A percentile compares a stretch with the other conserved stretches of the same genome.
Evolutionary conservation across 345 rosid species (phyloP).

Genomic region (Brassica napus): DNA sequence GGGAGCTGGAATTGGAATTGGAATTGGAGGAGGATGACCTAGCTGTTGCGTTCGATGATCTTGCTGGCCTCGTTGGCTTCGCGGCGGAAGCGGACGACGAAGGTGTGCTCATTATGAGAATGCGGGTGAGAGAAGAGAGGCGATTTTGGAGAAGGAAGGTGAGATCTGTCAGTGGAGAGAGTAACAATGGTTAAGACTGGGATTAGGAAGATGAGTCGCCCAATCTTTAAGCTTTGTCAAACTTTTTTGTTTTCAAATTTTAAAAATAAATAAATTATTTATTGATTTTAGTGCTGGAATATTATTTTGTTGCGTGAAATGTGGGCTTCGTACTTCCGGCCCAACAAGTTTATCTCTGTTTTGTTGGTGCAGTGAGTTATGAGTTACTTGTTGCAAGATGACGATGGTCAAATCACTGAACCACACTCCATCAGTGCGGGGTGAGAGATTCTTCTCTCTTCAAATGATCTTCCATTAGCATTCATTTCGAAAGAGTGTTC

Average conservation of each 20-base stretch:
- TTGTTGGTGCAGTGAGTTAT: constrained; percentile 94
- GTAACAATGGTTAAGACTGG: constrained; percentile 27
- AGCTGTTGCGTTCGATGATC: constrained; percentile 41
- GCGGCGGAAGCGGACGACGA: constrained; percentile 39
- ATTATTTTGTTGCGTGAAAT: background rate
- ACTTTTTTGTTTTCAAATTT: background rate
- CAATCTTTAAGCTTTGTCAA: background rate
- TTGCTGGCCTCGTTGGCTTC: constrained; percentile 45
- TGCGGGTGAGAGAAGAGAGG: constrained; percentile 14
- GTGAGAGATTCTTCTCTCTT: constrained; percentile 37
- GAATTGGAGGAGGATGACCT: constrained; percentile 47
- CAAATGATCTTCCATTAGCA: background rate
- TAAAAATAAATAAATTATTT: background rate
- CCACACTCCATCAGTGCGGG: constrained; percentile 98
- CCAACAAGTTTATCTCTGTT: background rate
- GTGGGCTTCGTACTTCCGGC: background rate
- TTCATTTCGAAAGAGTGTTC: background rate
- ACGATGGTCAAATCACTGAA: constrained; percentile 91
- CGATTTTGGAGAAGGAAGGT: background rate
- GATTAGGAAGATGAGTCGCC: constrained; percentile 1
- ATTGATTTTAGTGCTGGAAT: background rate
- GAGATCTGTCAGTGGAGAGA: constrained; percentile 35
- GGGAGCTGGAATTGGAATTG: constrained; percentile 49
- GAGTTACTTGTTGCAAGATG: constrained; percentile 93
- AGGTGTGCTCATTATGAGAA: constrained; percentile 51